Conservation (phyloP, 176 grass and related monocot species). For the Themeda triandra region DNA sequence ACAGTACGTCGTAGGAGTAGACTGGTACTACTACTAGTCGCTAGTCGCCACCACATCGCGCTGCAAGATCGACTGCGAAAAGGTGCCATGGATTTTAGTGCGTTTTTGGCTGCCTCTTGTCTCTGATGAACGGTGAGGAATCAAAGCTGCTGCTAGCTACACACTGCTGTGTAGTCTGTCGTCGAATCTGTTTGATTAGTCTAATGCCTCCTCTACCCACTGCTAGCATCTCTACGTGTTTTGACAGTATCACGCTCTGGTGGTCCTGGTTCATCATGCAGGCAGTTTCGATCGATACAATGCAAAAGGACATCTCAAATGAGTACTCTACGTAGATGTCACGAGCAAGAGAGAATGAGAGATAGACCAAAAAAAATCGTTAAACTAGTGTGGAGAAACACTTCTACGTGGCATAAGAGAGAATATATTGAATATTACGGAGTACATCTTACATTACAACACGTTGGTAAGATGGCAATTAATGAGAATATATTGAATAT, state of each 20-base stretch:
- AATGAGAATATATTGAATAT: too few species aligned
- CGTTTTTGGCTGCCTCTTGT: background rate
- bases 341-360: too few species aligned
- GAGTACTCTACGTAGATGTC: too few species aligned
- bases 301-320: too few species aligned
- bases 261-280: background rate
- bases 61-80: background rate
- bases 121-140: background rate
- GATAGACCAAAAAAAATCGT: too few species aligned
- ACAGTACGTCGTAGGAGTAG: background rate
- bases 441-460: too few species aligned
- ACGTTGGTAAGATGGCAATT: too few species aligned
- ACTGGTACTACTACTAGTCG: too few species aligned
- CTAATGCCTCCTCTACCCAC: background rate
- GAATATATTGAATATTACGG: too few species aligned
- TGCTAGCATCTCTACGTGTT: background rate
- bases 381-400: too few species aligned
- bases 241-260: background rate
- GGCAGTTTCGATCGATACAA: background rate
- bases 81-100: slow-evolving; percentile 20
- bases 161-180: background rate
- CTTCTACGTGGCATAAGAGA: too few species aligned
- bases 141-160: background rate
- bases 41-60: too few species aligned
- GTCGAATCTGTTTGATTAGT: background rate